phyloP scores from a whole-genome alignment of 371 early-diverging fungal species.

The Mucor piriformis region DNA sequence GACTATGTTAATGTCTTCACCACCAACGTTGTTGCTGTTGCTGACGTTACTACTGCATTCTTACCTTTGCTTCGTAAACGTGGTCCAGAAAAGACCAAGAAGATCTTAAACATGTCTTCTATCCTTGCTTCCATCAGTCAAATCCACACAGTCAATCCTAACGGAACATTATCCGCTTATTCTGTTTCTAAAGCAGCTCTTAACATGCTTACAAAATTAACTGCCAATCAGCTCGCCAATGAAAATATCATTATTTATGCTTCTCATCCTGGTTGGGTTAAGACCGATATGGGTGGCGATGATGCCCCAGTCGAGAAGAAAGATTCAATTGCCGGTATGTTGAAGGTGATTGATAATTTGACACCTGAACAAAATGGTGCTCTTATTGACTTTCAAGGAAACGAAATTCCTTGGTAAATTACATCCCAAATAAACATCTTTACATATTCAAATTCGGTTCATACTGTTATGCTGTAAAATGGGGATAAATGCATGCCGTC shows the following conservation, averaged over 20 bases:
- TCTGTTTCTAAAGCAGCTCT: constrained; percentile 24
- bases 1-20: constrained; percentile 14
- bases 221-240: constrained; percentile 9
- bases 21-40: constrained; percentile 21
- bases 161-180: constrained; percentile 7
- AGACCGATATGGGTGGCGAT: constrained; percentile 26
- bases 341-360: constrained; percentile 7
- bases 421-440: too few species aligned
- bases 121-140: constrained; percentile 16
- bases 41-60: constrained; percentile 19
- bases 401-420: constrained; percentile 22
- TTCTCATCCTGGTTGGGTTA: constrained; percentile 29
- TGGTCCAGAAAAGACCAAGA: constrained; percentile 14
- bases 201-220: constrained; percentile 25
- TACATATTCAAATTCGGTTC: too few species aligned
- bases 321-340: constrained; percentile 16
- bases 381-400: constrained; percentile 16
- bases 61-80: constrained; percentile 30
- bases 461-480: too few species aligned
- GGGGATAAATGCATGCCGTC: too few species aligned
- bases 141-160: neutral
- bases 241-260: constrained; percentile 28
- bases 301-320: constrained; percentile 1
- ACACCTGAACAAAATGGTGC: constrained; percentile 15
- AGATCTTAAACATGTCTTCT: constrained; percentile 30